Evolutionary conservation across 2,329 filamentous ascomycete genomes (phyloP).

Genomic region (Neofusicoccum umdonicola): DNA sequence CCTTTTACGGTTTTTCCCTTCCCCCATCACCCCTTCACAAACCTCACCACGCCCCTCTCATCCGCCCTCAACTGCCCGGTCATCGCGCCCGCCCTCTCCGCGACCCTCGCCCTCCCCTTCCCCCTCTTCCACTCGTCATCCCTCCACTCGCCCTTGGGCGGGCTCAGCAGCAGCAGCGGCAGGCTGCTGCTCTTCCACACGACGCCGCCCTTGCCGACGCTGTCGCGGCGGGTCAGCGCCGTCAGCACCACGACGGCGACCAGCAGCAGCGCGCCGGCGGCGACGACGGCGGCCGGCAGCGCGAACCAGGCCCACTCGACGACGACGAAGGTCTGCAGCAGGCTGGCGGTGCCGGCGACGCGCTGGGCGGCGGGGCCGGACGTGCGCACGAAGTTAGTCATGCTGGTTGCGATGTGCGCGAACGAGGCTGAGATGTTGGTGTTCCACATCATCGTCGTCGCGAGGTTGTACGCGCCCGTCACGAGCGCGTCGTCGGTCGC

Average conservation of each 20-base stretch:
- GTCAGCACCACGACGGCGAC: not conserved
- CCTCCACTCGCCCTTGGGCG: not conserved
- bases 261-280: not conserved
- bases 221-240: too few relatives aligned
- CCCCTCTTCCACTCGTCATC: not conserved
- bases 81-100: not conserved
- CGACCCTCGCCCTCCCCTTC: not conserved
- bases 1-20: too few relatives aligned
- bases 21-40: not conserved
- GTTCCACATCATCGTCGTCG: not conserved
- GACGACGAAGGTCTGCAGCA: not conserved
- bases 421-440: not conserved
- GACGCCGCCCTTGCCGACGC: not conserved
- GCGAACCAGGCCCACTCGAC: conserved; percentile 3
- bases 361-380: not conserved
- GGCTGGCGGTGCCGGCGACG: too few relatives aligned
- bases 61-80: not conserved
- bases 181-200: not conserved
- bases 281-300: not conserved
- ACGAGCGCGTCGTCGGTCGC: not conserved
- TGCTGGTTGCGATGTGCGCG: not conserved
- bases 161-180: not conserved
- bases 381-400: not conserved
- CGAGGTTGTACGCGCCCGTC: not conserved
- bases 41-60: conserved; percentile 1